Percentiles rank a stretch among this genome's conserved stretches.
Evolutionary conservation across 139 green algal genomes (phyloP).

Genomic region (Dunaliella primolecta): DNA sequence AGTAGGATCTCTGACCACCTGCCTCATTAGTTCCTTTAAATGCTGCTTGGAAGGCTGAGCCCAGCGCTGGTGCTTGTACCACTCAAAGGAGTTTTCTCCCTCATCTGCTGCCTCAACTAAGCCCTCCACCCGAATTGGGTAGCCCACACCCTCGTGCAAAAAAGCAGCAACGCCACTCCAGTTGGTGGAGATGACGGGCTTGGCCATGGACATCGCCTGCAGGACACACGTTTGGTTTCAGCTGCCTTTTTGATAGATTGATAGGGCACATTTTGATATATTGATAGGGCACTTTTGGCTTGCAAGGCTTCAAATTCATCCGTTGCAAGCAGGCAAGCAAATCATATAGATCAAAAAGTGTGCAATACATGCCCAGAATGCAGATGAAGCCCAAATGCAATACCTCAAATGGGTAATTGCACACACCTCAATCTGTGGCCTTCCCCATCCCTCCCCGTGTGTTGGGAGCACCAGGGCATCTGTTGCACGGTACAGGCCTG

Average conservation of each 20-base stretch:
- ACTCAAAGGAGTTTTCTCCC: constrained; percentile 13
- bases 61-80: constrained; percentile 39
- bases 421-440: constrained; percentile 53
- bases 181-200: constrained; percentile 60
- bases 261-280: no score
- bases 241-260: neutral
- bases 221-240: neutral
- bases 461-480: constrained; percentile 62
- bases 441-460: constrained; percentile 62
- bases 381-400: neutral
- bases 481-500: constrained; percentile 4
- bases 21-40: constrained; percentile 48
- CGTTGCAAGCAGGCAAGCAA: no score
- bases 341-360: neutral
- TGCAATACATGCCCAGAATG: neutral
- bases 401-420: neutral
- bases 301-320: no score
- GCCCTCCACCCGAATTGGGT: constrained; percentile 19
- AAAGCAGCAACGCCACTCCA: constrained; percentile 56
- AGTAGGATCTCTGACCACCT: constrained; percentile 28
- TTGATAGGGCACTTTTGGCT: no score
- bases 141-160: constrained; percentile 15
- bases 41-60: constrained; percentile 46
- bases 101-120: constrained; percentile 8
- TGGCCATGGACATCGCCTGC: constrained; percentile 48